A percentile compares a stretch with the other conserved stretches of the same genome.
Evolutionary conservation across 2,329 filamentous ascomycete genomes (phyloP).

Genomic region (Cladosporium velox): DNA sequence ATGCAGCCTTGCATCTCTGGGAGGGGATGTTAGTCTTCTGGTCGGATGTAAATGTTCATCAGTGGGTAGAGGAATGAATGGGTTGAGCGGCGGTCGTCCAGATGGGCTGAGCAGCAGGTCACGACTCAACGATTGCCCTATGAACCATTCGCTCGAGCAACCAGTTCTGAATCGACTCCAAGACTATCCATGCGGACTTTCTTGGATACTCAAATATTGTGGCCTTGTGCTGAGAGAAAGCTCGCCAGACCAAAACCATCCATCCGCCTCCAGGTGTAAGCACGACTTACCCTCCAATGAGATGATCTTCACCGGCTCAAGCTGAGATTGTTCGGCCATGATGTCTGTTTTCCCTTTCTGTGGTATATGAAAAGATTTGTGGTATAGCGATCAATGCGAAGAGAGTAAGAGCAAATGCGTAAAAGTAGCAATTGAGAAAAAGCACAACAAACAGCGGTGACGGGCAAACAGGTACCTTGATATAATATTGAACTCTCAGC

Average conservation of each 20-base stretch:
- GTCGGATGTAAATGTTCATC: not conserved
- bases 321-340: slow-evolving; percentile 23
- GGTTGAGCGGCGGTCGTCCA: no score
- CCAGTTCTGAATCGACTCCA: no score
- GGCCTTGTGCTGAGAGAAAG: not conserved
- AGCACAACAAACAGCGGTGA: not conserved
- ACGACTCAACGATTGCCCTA: no score
- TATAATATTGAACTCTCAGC: slow-evolving; percentile 10
- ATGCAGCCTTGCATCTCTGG: slow-evolving; percentile 43
- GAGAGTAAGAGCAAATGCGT: not conserved
- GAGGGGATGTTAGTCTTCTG: slow-evolving; percentile 1
- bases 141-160: no score
- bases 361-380: not conserved
- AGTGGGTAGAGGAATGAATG: no score
- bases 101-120: no score
- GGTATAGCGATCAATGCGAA: not conserved
- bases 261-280: not conserved
- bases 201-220: not conserved
- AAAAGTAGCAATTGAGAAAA: not conserved
- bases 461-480: not conserved
- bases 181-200: not conserved
- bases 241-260: not conserved
- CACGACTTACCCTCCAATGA: slow-evolving; percentile 36
- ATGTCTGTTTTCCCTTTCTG: not conserved
- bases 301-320: slow-evolving; percentile 39